These are phyloP conservation scores for Boletus sensibilis DNA, from an alignment of 768 basidiomycete species.

Conservation along the genomic window DNA sequence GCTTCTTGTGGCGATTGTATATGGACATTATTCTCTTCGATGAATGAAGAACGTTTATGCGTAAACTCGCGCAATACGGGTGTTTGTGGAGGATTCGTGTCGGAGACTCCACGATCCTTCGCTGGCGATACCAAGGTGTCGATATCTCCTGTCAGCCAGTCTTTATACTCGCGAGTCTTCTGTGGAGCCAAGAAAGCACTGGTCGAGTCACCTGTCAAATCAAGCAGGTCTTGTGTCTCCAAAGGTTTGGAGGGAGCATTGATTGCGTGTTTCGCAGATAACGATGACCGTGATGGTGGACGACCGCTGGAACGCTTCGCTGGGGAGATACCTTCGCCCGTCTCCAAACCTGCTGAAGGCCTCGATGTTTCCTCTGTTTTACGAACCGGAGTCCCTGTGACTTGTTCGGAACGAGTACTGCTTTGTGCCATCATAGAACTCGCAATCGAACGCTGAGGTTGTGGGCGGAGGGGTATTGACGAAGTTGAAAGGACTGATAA, in stretches of 20 bases:
- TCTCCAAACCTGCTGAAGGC: slow-evolving; percentile 12
- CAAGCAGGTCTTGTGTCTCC: slow-evolving; percentile 18
- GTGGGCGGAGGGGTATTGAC: slow-evolving; percentile 23
- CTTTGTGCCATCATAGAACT: slow-evolving; percentile 27
- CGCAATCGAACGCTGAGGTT: slow-evolving; percentile 17
- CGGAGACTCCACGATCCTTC: slow-evolving; percentile 17
- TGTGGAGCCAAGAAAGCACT: slow-evolving; percentile 11
- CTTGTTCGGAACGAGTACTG: slow-evolving; percentile 55
- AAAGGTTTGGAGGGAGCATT: slow-evolving; percentile 45
- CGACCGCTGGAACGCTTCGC: slow-evolving; percentile 21
- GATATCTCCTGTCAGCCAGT: slow-evolving; percentile 78
- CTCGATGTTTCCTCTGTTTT: slow-evolving; percentile 27
- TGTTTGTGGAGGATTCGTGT: slow-evolving; percentile 28
- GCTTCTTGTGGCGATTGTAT: slow-evolving; percentile 35
- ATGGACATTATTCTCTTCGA: slow-evolving; percentile 44
- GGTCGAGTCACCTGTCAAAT: slow-evolving; percentile 13
- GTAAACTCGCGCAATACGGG: slow-evolving; percentile 68
- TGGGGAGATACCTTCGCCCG: slow-evolving; percentile 13
- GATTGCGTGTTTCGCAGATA: slow-evolving; percentile 50
- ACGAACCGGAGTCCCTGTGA: slow-evolving; percentile 53
- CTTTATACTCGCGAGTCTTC: slow-evolving; percentile 40
- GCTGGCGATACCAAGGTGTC: slow-evolving; percentile 31
- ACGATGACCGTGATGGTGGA: slow-evolving; percentile 39
- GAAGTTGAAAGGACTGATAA: slow-evolving; percentile 24
- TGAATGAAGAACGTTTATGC: slow-evolving; percentile 68